phyloP scores from a whole-genome alignment of 2,329 filamentous ascomycete species.

The Diaporthe ampelina region DNA sequence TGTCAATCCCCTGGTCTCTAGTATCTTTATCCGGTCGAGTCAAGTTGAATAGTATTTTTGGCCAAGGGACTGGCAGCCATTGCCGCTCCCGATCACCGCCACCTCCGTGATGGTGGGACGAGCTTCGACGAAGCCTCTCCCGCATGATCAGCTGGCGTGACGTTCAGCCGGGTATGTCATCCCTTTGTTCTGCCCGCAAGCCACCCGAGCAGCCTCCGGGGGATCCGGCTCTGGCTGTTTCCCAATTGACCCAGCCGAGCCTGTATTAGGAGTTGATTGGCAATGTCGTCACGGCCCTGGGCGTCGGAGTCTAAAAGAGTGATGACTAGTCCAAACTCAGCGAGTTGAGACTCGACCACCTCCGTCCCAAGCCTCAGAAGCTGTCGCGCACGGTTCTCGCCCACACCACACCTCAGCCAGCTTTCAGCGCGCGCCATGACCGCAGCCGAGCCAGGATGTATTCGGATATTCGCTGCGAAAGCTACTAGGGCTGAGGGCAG shows the following conservation, averaged over 20 bases:
- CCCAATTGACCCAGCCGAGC: not conserved
- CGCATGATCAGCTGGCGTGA: not conserved
- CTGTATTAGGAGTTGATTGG: not conserved
- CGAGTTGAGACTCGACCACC: slow-evolving; percentile 19
- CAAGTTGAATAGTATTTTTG: slow-evolving; percentile 4
- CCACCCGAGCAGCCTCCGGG: not conserved
- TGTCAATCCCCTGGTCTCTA: not conserved
- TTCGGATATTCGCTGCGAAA: slow-evolving; percentile 16
- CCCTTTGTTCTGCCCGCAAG: slow-evolving; percentile 4
- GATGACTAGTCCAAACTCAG: slow-evolving; percentile 26
- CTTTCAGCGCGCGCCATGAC: slow-evolving; percentile 24
- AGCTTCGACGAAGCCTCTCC: not conserved
- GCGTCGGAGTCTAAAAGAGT: slow-evolving; percentile 19
- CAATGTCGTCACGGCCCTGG: slow-evolving; percentile 27
- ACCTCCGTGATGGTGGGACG: slow-evolving; percentile 28
- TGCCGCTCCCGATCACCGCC: slow-evolving; percentile 19
- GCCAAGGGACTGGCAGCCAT: not conserved
- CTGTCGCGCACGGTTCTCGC: slow-evolving; percentile 18
- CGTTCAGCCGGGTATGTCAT: slow-evolving; percentile 3
- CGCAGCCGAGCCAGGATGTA: slow-evolving; percentile 10
- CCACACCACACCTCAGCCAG: slow-evolving; percentile 13
- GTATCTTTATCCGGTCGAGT: not conserved
- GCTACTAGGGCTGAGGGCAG: slow-evolving; percentile 1
- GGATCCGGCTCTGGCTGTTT: not conserved
- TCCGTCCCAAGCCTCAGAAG: slow-evolving; percentile 29